Conservation (phyloP, 768 basidiomycete genomes). For the Calocera viscosa region DNA sequence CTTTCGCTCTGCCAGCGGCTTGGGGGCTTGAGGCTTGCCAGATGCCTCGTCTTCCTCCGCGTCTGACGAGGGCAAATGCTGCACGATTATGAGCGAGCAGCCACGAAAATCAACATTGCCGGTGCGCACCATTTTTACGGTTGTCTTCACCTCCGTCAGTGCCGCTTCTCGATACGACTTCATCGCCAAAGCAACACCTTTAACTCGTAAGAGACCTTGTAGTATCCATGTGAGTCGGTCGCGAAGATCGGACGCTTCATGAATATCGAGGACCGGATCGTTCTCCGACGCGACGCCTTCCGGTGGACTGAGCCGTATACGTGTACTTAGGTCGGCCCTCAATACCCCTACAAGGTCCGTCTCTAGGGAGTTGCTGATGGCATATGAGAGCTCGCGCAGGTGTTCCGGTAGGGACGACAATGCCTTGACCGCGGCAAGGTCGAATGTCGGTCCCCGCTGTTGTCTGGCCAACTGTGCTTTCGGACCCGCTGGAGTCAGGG, state of each 20-base stretch:
- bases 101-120: background rate
- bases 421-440: constrained; percentile 56
- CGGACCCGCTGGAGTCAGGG: constrained; percentile 11
- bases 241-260: constrained; percentile 28
- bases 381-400: constrained; percentile 53
- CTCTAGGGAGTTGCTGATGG: constrained; percentile 66
- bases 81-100: background rate
- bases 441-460: constrained; percentile 31
- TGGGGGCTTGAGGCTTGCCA: constrained; percentile 24
- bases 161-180: constrained; percentile 60
- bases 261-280: constrained; percentile 16
- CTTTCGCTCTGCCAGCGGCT: constrained; percentile 21
- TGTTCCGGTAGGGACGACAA: constrained; percentile 66
- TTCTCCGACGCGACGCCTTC: constrained; percentile 15
- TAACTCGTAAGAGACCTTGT: constrained; percentile 62
- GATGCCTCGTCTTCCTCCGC: constrained; percentile 42
- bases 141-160: constrained; percentile 43
- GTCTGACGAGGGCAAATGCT: constrained; percentile 49
- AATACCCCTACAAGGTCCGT: constrained; percentile 64
- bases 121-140: constrained; percentile 46
- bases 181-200: constrained; percentile 54
- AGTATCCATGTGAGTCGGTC: constrained; percentile 62
- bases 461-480: constrained; percentile 13
- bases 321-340: constrained; percentile 49
- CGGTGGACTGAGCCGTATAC: constrained; percentile 26